phyloP scores from a whole-genome alignment of 2,329 filamentous ascomycete genomes.

The Apiospora hydei region DNA sequence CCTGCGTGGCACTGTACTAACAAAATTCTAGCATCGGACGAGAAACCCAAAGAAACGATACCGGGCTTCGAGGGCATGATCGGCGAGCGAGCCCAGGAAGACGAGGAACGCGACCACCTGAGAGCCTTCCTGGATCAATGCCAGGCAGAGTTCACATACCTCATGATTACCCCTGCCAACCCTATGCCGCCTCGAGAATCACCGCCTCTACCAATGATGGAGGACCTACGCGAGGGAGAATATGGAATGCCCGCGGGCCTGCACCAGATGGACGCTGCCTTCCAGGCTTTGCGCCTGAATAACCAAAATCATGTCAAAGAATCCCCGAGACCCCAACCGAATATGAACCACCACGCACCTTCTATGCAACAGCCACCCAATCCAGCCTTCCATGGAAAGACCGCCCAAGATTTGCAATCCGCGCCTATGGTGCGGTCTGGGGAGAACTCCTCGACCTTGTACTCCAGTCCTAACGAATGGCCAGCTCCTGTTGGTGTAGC shows the following conservation, averaged over 20 bases:
- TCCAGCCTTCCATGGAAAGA: slow-evolving; percentile 43
- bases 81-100: slow-evolving; percentile 39
- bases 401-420: slow-evolving; percentile 50
- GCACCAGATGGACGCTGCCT: slow-evolving; percentile 47
- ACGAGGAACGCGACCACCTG: slow-evolving; percentile 58
- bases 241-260: slow-evolving; percentile 55
- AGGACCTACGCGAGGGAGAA: slow-evolving; percentile 65
- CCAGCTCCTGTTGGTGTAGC: slow-evolving; percentile 34
- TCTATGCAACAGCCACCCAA: slow-evolving; percentile 52
- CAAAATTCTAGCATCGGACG: slow-evolving; percentile 46
- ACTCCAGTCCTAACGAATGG: slow-evolving; percentile 41
- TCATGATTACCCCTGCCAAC: slow-evolving; percentile 73
- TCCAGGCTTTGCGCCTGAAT: slow-evolving; percentile 46
- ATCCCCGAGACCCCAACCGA: slow-evolving; percentile 59
- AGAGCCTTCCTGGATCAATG: slow-evolving; percentile 70
- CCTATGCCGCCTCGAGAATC: slow-evolving; percentile 70
- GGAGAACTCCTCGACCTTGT: slow-evolving; percentile 54
- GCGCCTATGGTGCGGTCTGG: slow-evolving; percentile 62
- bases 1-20: slow-evolving; percentile 2
- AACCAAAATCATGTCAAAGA: slow-evolving; percentile 68
- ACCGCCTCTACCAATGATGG: slow-evolving; percentile 63
- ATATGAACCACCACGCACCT: slow-evolving; percentile 67
- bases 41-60: slow-evolving; percentile 48
- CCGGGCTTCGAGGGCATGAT: slow-evolving; percentile 52
- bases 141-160: slow-evolving; percentile 70